Base-by-base conservation (phyloP, 2,329 filamentous ascomycete species). In the Didymella lethalis region DNA sequence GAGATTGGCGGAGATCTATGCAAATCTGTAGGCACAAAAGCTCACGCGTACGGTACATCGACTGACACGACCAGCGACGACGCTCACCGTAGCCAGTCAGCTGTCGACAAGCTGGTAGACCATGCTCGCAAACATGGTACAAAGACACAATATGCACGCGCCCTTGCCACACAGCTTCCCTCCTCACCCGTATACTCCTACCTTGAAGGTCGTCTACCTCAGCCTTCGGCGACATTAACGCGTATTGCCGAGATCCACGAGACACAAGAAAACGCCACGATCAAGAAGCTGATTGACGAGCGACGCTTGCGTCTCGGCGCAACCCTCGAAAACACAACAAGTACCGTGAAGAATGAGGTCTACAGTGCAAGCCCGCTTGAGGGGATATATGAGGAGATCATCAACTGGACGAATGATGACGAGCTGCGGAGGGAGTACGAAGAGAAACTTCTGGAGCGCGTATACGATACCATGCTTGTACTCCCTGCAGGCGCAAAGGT, bases 371-470 rank as follows among this genome's bases (percentile, higher is more conserved):
- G 92, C 76, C 84, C 88, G 58, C 80, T 99, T n/a, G 92, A 93
- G 68, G 81, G 87, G 34, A 79, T 96, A 45, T 98, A 97, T 73
- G 86, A 87, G 56, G 85, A 92, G 50, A 84, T 97, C 49, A 93
- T 97, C 71, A 88, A 97, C 73, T 99, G 95, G 95, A 89, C 90
- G 10, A 86, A 82, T 57, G 92, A 98, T 68, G 95, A 99, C 71
- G 91, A 94, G 23, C 75, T 92, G 32, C 86, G 95, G 45, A 88
- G 94, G 36, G 84, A 85, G 36, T 96, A 94, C 63, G 96, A 99
- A 75, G 93, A 98, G 76, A 98, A 94, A 78, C 82, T 97, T 14
- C 79, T 99, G 3, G 86, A 90, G 62, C 87, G 93, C 71, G 91
- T 89, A 61, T 90, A 93, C 66, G 93, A 97, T 57, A 85, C 87